phyloP scores from a whole-genome alignment of 805 yeast genomes.

The Ogataea pini region DNA sequence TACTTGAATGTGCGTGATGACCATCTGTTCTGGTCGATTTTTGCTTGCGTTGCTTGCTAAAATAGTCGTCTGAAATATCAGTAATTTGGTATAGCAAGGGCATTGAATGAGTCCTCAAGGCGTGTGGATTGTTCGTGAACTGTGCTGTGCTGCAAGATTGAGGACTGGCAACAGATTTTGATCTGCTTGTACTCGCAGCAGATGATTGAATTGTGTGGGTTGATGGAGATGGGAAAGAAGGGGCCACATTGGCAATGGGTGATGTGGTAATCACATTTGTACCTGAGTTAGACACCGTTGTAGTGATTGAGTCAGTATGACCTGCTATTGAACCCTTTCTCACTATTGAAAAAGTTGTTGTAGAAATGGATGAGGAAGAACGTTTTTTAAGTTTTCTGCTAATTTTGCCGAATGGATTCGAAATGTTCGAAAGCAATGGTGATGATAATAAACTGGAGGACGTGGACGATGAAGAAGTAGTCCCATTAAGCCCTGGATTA shows the following conservation, averaged over 20 bases:
- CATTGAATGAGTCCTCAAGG: constrained; percentile 12
- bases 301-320: constrained; percentile 5
- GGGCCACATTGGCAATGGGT: constrained; percentile 11
- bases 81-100: constrained; percentile 13
- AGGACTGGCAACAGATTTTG: constrained; percentile 2
- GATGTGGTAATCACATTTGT: constrained; percentile 10
- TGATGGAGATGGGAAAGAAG: constrained; percentile 10
- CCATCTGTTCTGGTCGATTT: constrained; percentile 2
- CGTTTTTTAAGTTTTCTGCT: constrained; percentile 16
- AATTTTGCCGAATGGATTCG: constrained; percentile 18
- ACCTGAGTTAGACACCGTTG: constrained; percentile 9
- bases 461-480: constrained; percentile 8
- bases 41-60: constrained; percentile 21
- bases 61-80: constrained; percentile 31
- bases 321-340: constrained; percentile 9
- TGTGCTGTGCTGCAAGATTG: not conserved
- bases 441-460: constrained; percentile 11
- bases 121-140: constrained; percentile 1
- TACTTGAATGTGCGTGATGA: not conserved
- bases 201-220: not conserved
- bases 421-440: constrained; percentile 8
- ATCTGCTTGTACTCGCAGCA: constrained; percentile 2
- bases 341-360: constrained; percentile 11
- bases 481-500: not conserved
- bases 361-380: constrained; percentile 14